Base-by-base conservation (phyloP, 164 flowering plant genomes). In the Euptelea pleiosperma region DNA sequence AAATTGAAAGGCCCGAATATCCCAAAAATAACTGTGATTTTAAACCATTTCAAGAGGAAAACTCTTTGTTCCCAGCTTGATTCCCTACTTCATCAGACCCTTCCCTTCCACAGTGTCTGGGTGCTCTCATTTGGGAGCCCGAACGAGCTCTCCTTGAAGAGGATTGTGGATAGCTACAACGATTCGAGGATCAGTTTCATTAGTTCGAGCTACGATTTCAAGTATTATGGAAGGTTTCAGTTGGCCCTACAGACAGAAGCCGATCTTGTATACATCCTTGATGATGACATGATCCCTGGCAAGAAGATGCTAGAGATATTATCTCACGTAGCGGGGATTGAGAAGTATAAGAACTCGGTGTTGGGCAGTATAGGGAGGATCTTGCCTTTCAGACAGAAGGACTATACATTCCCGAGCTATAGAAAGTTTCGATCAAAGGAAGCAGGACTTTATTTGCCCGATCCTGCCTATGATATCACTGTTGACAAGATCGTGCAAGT, bases 231-330 rank as follows among this genome's bases (percentile, higher is more conserved):
- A 29, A 81, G 99, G 73, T 93, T 93, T 58, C 99, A 93, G 60
- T 81, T 93, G 91, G 99, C 99, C 2, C 61, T 93, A 25, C 99
- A 93, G 61, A 86, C 92, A 3, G 95, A 93, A 58, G 78, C 94
- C 0, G 97, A 90, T 69, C 84, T 84, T 6, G 86, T 90, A 8
- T 93, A 93, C 58, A 81, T 93, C n/a, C 69, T 93, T 0, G 99
- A 93, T 10, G 97, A 93, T 60, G 99, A 93, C 61, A 93, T 93
- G 96, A 93, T 93, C 39, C 99, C 97, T 0, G 99, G 99, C 0
- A 82, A 19, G 70, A 89, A 83, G 62, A 93, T 93, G 99, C 58
- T 93, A 31, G 81, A 90, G 84, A 93, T 93, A 57, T 57, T 93
- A 35, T 73, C 99, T 0, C 99, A 93, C 54, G 96, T 88, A 0